Conservation (phyloP, 352 stramenopile genomes). For the Globisporangium mamillatum region DNA sequence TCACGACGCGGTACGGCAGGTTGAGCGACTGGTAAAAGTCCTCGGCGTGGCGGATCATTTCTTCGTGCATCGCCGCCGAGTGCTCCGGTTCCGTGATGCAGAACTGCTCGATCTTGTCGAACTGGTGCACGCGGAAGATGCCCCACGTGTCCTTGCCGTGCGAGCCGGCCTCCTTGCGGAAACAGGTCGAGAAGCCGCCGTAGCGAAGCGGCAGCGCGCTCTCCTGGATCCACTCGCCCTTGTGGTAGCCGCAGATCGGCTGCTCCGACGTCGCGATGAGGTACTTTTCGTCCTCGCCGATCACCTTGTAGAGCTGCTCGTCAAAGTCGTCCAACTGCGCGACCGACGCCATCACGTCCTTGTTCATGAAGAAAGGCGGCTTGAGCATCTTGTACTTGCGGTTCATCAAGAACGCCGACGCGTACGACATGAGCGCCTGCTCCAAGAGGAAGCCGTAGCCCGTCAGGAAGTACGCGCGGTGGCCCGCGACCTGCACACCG, state of each 20-base stretch:
- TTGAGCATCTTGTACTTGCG: slow-evolving; percentile 98
- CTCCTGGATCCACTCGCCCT: slow-evolving; percentile 89
- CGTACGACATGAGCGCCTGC: slow-evolving; percentile 99
- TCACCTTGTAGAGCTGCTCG: slow-evolving; percentile 99
- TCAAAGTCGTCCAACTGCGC: slow-evolving; percentile 99
- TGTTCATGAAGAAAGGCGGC: slow-evolving; percentile 99
- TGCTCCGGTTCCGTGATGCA: slow-evolving; percentile 95
- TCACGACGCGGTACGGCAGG: slow-evolving; percentile 99
- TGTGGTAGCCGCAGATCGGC: slow-evolving; percentile 99
- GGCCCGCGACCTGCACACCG: slow-evolving; percentile 94
- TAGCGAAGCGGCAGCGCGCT: slow-evolving; percentile 80
- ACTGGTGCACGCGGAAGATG: slow-evolving; percentile 99
- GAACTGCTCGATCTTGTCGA: slow-evolving; percentile 99
- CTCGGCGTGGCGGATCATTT: slow-evolving; percentile 91
- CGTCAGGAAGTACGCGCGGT: slow-evolving; percentile 99
- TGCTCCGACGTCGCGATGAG: slow-evolving; percentile 99
- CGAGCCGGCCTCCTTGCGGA: slow-evolving; percentile 98
- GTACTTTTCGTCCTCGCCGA: slow-evolving; percentile 97
- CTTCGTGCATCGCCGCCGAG: slow-evolving; percentile 91
- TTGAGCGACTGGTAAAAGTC: slow-evolving; percentile 98
- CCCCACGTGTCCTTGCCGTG: slow-evolving; percentile 99
- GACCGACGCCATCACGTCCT: slow-evolving; percentile 97
- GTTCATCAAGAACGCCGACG: slow-evolving; percentile 95
- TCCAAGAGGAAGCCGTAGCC: slow-evolving; percentile 98
- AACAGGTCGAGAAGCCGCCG: slow-evolving; percentile 98